A percentile compares a stretch with the other conserved stretches of the same genome.
These are phyloP conservation scores for Russula sp. DNA, from an alignment of 768 basidiomycete genomes.

Conservation along the genomic window DNA sequence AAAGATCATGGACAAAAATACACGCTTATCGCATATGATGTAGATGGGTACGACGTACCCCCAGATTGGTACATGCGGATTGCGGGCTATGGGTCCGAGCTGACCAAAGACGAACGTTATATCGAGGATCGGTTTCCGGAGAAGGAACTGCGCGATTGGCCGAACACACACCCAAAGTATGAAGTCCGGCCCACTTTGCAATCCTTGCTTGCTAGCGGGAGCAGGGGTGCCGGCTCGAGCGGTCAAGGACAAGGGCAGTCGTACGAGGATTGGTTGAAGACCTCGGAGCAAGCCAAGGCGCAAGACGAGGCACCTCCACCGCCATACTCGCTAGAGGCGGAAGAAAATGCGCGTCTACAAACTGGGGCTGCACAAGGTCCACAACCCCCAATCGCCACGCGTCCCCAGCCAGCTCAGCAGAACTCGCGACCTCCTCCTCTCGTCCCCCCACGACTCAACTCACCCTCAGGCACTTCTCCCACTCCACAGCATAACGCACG, in stretches of 20 bases:
- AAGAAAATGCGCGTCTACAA: slow-evolving; percentile 16
- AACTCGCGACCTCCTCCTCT: slow-evolving; percentile 8
- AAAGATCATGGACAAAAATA: slow-evolving; percentile 43
- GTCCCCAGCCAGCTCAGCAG: slow-evolving; percentile 6
- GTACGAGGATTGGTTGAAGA: slow-evolving; percentile 46
- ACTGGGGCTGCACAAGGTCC: slow-evolving; percentile 9
- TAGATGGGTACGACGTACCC: slow-evolving; percentile 70
- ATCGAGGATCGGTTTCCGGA: slow-evolving; percentile 21
- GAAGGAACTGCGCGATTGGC: slow-evolving; percentile 17
- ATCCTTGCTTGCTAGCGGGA: slow-evolving; percentile 14
- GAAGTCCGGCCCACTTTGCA: slow-evolving; percentile 13
- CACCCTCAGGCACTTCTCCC: background rate
- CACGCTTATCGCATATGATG: slow-evolving; percentile 67
- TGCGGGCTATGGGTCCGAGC: slow-evolving; percentile 17
- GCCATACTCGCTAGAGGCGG: slow-evolving; percentile 59
- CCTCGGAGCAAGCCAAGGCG: slow-evolving; percentile 36
- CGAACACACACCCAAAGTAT: slow-evolving; percentile 7
- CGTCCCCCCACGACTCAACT: slow-evolving; percentile 16
- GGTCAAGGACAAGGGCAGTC: slow-evolving; percentile 25
- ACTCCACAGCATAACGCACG: background rate
- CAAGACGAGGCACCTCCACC: slow-evolving; percentile 58
- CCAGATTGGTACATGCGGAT: slow-evolving; percentile 61
- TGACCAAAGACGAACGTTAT: slow-evolving; percentile 9
- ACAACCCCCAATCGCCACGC: slow-evolving; percentile 6
- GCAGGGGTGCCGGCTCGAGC: background rate